Evolutionary conservation across 2,329 filamentous ascomycete genomes (phyloP), one percentile per base, ranked within the genome.

Genomic region (Dendrostoma leiphaemia): DNA sequence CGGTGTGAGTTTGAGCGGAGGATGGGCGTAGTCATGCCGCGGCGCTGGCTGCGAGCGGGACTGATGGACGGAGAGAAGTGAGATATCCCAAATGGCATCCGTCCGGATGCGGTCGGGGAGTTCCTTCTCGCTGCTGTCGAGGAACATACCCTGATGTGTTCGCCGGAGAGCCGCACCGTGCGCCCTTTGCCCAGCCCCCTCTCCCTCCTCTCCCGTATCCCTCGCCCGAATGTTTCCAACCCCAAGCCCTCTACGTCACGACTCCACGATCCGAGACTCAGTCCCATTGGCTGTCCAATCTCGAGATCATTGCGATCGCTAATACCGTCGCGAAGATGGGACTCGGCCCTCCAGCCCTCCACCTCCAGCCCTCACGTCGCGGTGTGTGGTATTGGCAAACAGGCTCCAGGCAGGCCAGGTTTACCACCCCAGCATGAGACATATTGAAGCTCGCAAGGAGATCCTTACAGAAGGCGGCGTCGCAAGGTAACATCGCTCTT

Each of bases 191-290:
- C 46, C 41, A 44, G 38, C 34, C 40, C 34, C 47, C 46, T 46
- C 45, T 32, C 50, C 46, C 24, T 31, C 47, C 32, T 38, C n/a
- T 15, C 26, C 15, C 41, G 10, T 34, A 46, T 50, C 17, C 51
- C 45, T 48, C 46, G 21, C 26, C 23, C 38, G 38, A 41, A n/a
- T n/a, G 38, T 41, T 41, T 41, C 38, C 38, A 41, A 8, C 24
- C 53, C 13, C 26, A 56, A 53, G 54, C 54, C 54, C 34, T 56
- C 50, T 53, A 56, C 54, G 54, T 56, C 54, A 56, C 54, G 50
- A 56, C 54, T 56, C 46, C 46, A n/a, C n/a, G 21, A 29, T 23
- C 34, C 28, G 21, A 29, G 46, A 49, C 50, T 45, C 35, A 21
- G 50, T 37, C 32, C 37, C 45, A 53, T 54, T 56, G 54, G 54